Conservation (phyloP, 1,139 yeast genomes). For the Candida tunisiensis region DNA sequence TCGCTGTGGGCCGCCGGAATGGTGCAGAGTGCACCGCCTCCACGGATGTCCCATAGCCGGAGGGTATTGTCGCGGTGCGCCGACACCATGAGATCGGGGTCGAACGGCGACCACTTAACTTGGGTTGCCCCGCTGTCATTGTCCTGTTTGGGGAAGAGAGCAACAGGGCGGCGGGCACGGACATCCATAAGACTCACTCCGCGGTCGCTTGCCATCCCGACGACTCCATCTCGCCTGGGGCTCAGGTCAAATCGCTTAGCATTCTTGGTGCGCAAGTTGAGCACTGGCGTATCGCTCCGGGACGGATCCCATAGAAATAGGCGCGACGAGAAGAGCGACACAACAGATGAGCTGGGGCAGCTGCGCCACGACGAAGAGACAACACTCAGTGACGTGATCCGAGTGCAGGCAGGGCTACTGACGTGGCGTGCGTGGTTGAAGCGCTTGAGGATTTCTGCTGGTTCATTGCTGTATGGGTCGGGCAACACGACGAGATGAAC, state of each 20-base stretch:
- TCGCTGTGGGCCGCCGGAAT: slow-evolving; percentile 44
- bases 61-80: slow-evolving; percentile 44
- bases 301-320: slow-evolving; percentile 59
- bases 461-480: slow-evolving; percentile 26
- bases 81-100: slow-evolving; percentile 49
- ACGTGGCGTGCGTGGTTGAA: slow-evolving; percentile 59
- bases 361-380: slow-evolving; percentile 26
- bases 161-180: slow-evolving; percentile 24
- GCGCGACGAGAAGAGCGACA: slow-evolving; percentile 45
- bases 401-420: slow-evolving; percentile 10
- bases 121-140: slow-evolving; percentile 21
- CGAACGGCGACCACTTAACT: slow-evolving; percentile 47
- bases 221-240: slow-evolving; percentile 28
- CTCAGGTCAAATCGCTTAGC: slow-evolving; percentile 33
- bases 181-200: slow-evolving; percentile 60
- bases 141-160: slow-evolving; percentile 27
- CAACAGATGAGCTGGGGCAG: slow-evolving; percentile 26
- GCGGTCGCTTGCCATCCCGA: slow-evolving; percentile 51
- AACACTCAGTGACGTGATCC: slow-evolving; percentile 23
- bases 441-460: slow-evolving; percentile 58
- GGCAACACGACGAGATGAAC: slow-evolving; percentile 60
- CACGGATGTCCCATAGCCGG: slow-evolving; percentile 63
- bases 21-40: slow-evolving; percentile 33
- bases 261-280: too few species aligned
- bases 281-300: slow-evolving; percentile 35